Evolutionary conservation across 805 yeast genomes (phyloP).

Genomic region (Nakazawaea populi): DNA sequence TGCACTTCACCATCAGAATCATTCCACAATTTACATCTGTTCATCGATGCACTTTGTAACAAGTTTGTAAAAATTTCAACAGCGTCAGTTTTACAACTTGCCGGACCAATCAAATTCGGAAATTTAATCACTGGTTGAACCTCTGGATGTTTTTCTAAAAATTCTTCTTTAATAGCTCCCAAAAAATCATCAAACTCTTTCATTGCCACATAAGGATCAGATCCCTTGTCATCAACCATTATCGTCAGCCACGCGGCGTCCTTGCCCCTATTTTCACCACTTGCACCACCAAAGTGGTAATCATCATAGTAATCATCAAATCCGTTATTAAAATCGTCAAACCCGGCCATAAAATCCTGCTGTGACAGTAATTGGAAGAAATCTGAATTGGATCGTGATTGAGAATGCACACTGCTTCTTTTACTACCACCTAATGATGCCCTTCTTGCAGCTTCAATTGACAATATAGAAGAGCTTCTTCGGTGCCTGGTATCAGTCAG

Average conservation of each 20-base stretch:
- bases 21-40: neutral
- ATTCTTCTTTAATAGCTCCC: neutral
- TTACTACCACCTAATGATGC: conserved; percentile 4
- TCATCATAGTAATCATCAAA: neutral
- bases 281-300: neutral
- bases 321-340: neutral
- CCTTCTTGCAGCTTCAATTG: conserved; percentile 22
- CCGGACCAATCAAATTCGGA: neutral
- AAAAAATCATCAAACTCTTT: neutral
- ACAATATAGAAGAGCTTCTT: conserved; percentile 20
- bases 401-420: neutral
- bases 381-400: neutral
- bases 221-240: neutral
- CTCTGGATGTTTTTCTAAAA: neutral
- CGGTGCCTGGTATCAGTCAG: neutral
- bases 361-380: neutral
- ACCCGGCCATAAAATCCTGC: neutral
- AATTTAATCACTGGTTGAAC: neutral
- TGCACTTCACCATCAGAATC: neutral
- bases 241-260: neutral
- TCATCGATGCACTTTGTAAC: neutral
- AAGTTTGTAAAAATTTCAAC: neutral
- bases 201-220: neutral
- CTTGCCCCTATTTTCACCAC: no score
- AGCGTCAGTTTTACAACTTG: neutral